Conservation (phyloP, 2,329 filamentous ascomycete genomes). For the Botryosphaeria dothidea region DNA sequence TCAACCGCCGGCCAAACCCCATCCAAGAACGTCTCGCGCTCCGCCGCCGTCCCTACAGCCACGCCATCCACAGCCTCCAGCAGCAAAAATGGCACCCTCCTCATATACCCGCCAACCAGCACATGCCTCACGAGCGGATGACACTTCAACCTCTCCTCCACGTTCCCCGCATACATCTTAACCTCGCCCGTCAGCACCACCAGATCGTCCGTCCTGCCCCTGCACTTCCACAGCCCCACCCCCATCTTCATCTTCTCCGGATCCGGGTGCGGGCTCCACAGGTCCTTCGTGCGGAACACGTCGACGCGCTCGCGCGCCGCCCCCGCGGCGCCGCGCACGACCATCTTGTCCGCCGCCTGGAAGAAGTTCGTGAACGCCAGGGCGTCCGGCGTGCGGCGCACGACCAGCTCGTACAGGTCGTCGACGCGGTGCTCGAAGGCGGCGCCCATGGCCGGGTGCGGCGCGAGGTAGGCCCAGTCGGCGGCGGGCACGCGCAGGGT, state of each 20-base stretch:
- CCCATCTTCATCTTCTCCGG: background rate
- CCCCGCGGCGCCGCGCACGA: background rate
- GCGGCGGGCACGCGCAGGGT: background rate
- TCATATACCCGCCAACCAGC: background rate
- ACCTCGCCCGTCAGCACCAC: constrained; percentile 10
- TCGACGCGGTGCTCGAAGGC: background rate
- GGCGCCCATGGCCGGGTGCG: background rate
- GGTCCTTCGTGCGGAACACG: constrained; percentile 27
- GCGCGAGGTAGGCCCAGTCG: background rate
- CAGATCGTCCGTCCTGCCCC: constrained; percentile 7
- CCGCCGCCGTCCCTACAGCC: background rate
- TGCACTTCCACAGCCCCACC: background rate
- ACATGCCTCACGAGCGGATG: background rate
- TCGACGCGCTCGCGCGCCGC: background rate
- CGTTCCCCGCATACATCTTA: constrained; percentile 12
- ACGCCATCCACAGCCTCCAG: background rate
- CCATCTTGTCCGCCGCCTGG: constrained; percentile 16
- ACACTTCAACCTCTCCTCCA: background rate
- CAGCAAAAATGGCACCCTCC: background rate
- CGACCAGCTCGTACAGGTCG: background rate
- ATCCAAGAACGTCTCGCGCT: background rate
- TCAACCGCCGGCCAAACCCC: constrained; percentile 12
- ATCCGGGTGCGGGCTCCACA: constrained; percentile 22
- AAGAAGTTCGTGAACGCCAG: background rate
- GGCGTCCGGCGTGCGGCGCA: background rate